phyloP scores from a whole-genome alignment of 2,329 filamentous ascomycete genomes.

The Ophiostoma sp. region DNA sequence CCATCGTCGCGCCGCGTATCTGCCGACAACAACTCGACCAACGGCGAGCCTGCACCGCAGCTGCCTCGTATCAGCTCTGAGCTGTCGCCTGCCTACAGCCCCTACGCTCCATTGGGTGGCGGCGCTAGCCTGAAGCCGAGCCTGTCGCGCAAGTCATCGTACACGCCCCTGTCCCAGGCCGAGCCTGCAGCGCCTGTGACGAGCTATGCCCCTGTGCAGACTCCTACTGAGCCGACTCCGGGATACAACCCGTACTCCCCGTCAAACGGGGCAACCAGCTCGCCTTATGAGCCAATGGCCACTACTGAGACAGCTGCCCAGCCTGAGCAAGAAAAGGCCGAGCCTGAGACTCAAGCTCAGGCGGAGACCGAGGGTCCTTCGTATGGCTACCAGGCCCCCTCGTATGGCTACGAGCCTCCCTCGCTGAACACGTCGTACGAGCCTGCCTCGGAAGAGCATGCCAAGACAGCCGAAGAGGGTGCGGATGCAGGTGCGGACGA shows the following conservation, averaged over 20 bases:
- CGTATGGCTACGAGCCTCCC: constrained; percentile 50
- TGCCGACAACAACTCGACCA: constrained; percentile 18
- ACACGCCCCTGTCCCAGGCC: constrained; percentile 28
- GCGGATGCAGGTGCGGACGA: constrained; percentile 21
- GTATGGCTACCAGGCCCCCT: constrained; percentile 41
- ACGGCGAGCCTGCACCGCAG: constrained; percentile 19
- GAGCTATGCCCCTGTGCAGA: constrained; percentile 21
- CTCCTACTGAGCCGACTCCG: constrained; percentile 12
- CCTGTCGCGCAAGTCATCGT: constrained; percentile 31
- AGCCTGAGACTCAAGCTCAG: neutral
- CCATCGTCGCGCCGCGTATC: constrained; percentile 22
- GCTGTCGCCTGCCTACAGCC: constrained; percentile 35
- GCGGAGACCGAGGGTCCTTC: constrained; percentile 8
- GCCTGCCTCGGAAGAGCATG: constrained; percentile 20
- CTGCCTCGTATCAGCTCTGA: constrained; percentile 37
- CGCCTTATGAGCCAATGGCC: constrained; percentile 21
- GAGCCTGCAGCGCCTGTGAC: constrained; percentile 10
- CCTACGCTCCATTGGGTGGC: constrained; percentile 33
- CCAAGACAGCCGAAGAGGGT: neutral
- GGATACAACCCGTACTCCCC: constrained; percentile 27
- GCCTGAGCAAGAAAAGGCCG: neutral
- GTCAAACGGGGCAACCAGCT: constrained; percentile 23
- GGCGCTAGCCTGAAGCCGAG: neutral
- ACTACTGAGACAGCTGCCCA: neutral
- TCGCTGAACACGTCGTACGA: constrained; percentile 36